These are phyloP conservation scores for Alternaria ventricosa DNA, from an alignment of 2,329 filamentous ascomycete genomes.

Conservation along the genomic window DNA sequence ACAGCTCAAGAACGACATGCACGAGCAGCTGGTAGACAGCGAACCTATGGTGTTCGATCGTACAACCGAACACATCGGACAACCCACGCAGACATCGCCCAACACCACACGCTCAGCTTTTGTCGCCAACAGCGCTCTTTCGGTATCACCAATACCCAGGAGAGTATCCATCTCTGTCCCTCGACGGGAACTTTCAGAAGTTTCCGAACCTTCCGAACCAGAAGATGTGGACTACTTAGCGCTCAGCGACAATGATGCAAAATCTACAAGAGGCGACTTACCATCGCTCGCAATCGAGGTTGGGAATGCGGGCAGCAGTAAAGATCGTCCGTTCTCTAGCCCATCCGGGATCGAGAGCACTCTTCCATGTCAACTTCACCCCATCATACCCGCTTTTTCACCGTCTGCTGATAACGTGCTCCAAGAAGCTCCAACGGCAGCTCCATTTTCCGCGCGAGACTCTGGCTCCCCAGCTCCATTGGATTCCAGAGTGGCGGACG, in stretches of 20 bases:
- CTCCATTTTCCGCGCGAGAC: neutral
- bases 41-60: slow-evolving; percentile 7
- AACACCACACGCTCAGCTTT: slow-evolving; percentile 36
- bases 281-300: slow-evolving; percentile 16
- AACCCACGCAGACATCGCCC: slow-evolving; percentile 24
- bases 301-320: neutral
- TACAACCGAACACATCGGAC: slow-evolving; percentile 20
- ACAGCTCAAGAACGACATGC: slow-evolving; percentile 1
- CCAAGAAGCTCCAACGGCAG: neutral
- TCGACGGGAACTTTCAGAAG: slow-evolving; percentile 6
- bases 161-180: slow-evolving; percentile 2
- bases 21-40: slow-evolving; percentile 1
- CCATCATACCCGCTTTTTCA: neutral
- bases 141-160: slow-evolving; percentile 22
- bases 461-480: neutral
- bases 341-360: slow-evolving; percentile 7
- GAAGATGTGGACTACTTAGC: slow-evolving; percentile 6
- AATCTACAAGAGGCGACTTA: slow-evolving; percentile 18
- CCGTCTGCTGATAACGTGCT: neutral
- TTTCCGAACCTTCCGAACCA: slow-evolving; percentile 7
- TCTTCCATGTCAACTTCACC: neutral
- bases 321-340: neutral
- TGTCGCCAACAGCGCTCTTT: slow-evolving; percentile 41
- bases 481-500: neutral
- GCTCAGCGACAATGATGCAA: neutral